Evolutionary conservation across 108 stramenopile species (phyloP).

Genomic region (Nitzschia sp.): DNA sequence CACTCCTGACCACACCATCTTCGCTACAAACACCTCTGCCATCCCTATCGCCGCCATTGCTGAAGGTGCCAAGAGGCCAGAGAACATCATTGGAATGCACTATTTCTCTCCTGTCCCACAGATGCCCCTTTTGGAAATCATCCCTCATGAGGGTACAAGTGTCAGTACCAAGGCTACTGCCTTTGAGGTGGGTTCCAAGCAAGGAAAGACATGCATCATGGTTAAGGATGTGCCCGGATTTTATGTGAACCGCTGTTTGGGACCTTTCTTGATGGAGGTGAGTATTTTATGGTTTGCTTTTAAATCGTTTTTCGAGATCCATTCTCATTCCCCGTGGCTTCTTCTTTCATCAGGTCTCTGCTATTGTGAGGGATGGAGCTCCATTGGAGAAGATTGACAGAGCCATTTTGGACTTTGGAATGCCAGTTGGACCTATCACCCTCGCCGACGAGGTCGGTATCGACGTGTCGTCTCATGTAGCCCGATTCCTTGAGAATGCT

Average conservation of each 20-base stretch:
- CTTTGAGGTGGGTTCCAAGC: slow-evolving; percentile 94
- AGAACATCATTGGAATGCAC: slow-evolving; percentile 98
- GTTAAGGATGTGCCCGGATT: slow-evolving; percentile 99
- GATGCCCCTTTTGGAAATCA: slow-evolving; percentile 99
- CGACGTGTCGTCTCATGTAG: slow-evolving; percentile 94
- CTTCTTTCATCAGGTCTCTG: slow-evolving; percentile 39
- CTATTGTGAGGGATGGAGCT: slow-evolving; percentile 85
- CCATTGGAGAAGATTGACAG: slow-evolving; percentile 87
- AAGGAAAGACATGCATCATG: slow-evolving; percentile 98
- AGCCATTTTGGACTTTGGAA: slow-evolving; percentile 93
- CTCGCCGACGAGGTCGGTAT: slow-evolving; percentile 96
- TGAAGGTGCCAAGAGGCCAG: slow-evolving; percentile 84
- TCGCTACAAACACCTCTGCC: slow-evolving; percentile 98
- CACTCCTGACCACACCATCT: slow-evolving; percentile 92
- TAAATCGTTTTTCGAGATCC: not conserved
- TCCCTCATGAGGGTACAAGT: slow-evolving; percentile 91
- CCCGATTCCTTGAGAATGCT: slow-evolving; percentile 86
- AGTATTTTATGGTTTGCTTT: not conserved
- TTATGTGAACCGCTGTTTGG: slow-evolving; percentile 98
- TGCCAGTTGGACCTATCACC: slow-evolving; percentile 93
- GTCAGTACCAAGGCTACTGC: slow-evolving; percentile 84
- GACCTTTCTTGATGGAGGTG: slow-evolving; percentile 93
- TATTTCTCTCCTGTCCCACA: slow-evolving; percentile 98
- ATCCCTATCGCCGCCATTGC: slow-evolving; percentile 98
- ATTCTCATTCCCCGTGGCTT: not conserved